Base-by-base conservation (phyloP, 148 eudicot species). In the Mesembryanthemum crystallinum region DNA sequence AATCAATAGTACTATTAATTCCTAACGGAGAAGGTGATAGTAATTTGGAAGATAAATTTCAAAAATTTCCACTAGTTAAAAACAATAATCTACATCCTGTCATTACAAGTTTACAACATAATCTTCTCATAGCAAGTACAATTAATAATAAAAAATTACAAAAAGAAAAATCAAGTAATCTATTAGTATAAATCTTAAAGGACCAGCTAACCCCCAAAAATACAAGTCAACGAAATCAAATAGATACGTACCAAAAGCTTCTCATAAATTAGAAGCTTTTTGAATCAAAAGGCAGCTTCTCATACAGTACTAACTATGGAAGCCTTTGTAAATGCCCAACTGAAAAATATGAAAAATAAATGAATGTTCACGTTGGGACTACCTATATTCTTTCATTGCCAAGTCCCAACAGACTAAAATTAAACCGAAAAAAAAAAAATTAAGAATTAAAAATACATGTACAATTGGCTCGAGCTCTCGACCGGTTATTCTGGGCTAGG, bases 391-490 rank as follows among this genome's bases (percentile, higher is more conserved):
- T 21, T 57, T 57, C n/a, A 57, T 21, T 10, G n/a, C 4, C 61
- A 57, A 23, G 27, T 57, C 61, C 61, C 61, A 57, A 57, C 61
- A n/a, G 27, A 6, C 61, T 57, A 57, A 57, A n/a, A n/a, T 21
- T 18, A 21, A 57, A 57, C 39, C 39, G 10, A 4, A 65, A 21
- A 24, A 23, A 55, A 35, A 12, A 0, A 35, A 59, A 29, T 29
- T 1, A 55, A 69, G 65, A 76, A 57, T 64, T 73, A 35, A 35
- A 35, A 35, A 74, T 77, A 45, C 83, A 88, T 88, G 87, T 92
- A 87, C 93, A 92, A 8, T 82, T 85, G 82, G 78, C 85, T 74
- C 24, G 37, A 73, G 79, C 79, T 76, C 77, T 84, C 78, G 66
- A 49, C 80, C 54, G 57, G 75, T 69, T 70, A 59, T 69, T 66